Evolutionary conservation across 225 moss, liverwort and hornwort genomes (phyloP), one percentile per base, ranked within the genome.

Genomic region (Marchantia paleacea): DNA sequence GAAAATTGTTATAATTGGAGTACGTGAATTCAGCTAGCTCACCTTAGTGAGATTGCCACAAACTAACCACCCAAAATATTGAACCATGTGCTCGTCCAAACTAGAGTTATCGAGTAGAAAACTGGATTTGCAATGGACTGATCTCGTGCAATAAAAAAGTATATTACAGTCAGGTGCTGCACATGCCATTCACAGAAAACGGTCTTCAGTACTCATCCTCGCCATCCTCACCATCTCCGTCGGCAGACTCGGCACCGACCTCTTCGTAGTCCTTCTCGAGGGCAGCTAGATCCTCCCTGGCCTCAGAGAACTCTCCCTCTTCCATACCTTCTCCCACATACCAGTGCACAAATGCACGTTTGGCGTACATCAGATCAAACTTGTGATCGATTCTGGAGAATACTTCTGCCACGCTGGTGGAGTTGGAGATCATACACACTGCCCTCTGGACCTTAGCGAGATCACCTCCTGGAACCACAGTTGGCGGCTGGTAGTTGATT

Each of bases 281-380:
- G 28, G 83, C 83, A 7, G 83, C 83, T 8, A 83, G 79, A 69
- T 85, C 81, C 68, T 85, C 85, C 13, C 85, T 31, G 30, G 85
- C 85, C 63, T 85, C 85, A 24, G 85, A 85, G 58, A 85, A 85
- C 74, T 85, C 85, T 11, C 81, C 85, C 78, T 81, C 81, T 78
- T 85, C 81, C 85, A 85, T 85, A 10, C 85, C 85, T 67, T 85
- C 85, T 10, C 85, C 85, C 52, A 85, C 85, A 65, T 85, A 85
- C 85, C 85, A 85, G 31, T 85, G 85, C 22, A 85, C 85, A 58
- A 81, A 85, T 2, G 81, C 81, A 10, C 83, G 78, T 73, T 83
- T 83, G 30, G 82, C 72, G 16, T 82, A 82, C 82, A 82, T 47
- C 26, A 78, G 64, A 19, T 82, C 76, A 11, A 82, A 82, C 77